Conservation (phyloP, 495 filamentous ascomycete species). For the Penicillium dipodomyicola region DNA sequence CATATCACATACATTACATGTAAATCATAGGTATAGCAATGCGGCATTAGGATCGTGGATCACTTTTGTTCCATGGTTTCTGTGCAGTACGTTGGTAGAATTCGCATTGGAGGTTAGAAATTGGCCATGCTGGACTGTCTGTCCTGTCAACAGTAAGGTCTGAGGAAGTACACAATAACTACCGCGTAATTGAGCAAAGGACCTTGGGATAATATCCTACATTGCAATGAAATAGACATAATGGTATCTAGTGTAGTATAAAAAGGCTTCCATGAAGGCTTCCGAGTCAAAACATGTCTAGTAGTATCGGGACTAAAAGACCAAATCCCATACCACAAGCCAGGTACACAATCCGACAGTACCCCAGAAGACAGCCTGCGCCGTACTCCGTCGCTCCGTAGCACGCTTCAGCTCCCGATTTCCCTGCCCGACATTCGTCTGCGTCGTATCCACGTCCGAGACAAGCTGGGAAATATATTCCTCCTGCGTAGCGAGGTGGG, state of each 20-base stretch:
- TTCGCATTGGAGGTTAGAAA: not conserved
- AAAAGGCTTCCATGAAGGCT: not conserved
- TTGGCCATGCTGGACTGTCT: too few species aligned
- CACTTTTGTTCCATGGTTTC: not conserved
- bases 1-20: not conserved
- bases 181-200: not conserved
- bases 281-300: not conserved
- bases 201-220: not conserved
- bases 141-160: not conserved
- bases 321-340: conserved; percentile 89
- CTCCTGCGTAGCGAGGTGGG: conserved; percentile 79
- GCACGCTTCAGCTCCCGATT: conserved; percentile 91
- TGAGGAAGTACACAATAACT: not conserved
- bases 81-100: not conserved
- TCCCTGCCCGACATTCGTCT: conserved; percentile 81
- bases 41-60: not conserved
- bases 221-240: not conserved
- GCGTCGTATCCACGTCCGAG: conserved; percentile 74
- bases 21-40: not conserved
- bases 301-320: conserved; percentile 56
- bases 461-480: conserved; percentile 85
- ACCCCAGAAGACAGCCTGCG: conserved; percentile 84
- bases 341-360: conserved; percentile 76
- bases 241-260: conserved; percentile 4
- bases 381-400: conserved; percentile 74